A percentile compares a stretch with the other conserved stretches of the same genome.
These are phyloP conservation scores for Alternaria burnsii DNA, from an alignment of 2,329 filamentous ascomycete genomes.

Conservation along the genomic window DNA sequence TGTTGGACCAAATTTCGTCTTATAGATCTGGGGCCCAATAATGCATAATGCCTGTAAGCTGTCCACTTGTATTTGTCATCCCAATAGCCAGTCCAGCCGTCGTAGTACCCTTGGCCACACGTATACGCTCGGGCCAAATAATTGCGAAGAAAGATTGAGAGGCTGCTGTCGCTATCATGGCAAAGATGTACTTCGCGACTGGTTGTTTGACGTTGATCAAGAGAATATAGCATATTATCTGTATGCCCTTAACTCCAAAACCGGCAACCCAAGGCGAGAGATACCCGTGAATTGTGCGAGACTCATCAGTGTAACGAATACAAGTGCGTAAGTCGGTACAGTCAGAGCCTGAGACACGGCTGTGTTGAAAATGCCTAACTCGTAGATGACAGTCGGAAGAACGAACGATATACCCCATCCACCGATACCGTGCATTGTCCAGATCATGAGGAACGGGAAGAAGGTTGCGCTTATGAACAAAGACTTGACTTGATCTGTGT, in stretches of 20 bases:
- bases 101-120: conserved; percentile 52
- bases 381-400: conserved; percentile 32
- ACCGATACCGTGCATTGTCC: conserved; percentile 35
- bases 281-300: conserved; percentile 27
- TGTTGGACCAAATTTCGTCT: conserved; percentile 51
- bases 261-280: conserved; percentile 34
- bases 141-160: conserved; percentile 53
- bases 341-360: conserved; percentile 36
- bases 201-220: conserved; percentile 49
- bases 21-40: conserved; percentile 54
- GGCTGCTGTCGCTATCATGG: conserved; percentile 53
- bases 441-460: conserved; percentile 36
- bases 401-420: conserved; percentile 25
- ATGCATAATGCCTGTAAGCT: no score
- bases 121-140: conserved; percentile 54
- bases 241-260: conserved; percentile 40
- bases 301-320: conserved; percentile 30
- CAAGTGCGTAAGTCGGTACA: conserved; percentile 33
- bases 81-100: conserved; percentile 52
- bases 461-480: conserved; percentile 32
- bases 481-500: conserved; percentile 22
- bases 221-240: conserved; percentile 53
- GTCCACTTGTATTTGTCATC: conserved; percentile 45
- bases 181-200: conserved; percentile 52
- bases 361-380: conserved; percentile 29